Evolutionary conservation across 805 yeast species (phyloP), one percentile per base, ranked within the genome.

Genomic region (Jamesozyma piceae): DNA sequence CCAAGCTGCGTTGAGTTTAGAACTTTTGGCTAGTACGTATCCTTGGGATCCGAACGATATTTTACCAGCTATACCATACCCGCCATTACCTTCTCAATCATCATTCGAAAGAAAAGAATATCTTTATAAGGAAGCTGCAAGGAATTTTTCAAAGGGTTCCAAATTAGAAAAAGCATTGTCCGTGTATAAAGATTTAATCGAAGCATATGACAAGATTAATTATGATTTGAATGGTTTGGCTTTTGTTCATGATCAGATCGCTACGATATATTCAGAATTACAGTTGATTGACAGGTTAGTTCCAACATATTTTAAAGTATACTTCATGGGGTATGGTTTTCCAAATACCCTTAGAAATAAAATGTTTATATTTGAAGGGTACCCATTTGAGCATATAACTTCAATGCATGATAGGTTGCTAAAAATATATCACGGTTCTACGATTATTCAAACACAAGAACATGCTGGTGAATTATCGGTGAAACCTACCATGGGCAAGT

Each of bases 351-450:
- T 83, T 38, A 70, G 95, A 54, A 83, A 84, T 37, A 77, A 81
- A 54, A 79, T 78, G 46, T 87, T 81, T 58, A 82, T 87, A 41
- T 84, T 80, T 56, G 95, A 87, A 63, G 95, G 95, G 5, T 69
- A 77, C 41, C 87, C 95, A 26, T 87, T 83, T 65, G 96, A 87
- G 58, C 92, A 84, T 60, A 79, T 87, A 45, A 78, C 88, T 2
- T 79, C 90, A 3, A 82, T 87, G 58, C 87, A 82, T 53, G 84
- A 80, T 53, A 70, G 95, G 50, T 65, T 88, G 46, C 71, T 80
- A 51, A 75, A 78, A 54, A 62, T 83, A 37, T 83, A 85, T 60
- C 94, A 92, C 24, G 95, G 95, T 39, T 85, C 95, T 1, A 74
- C 80, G 43, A 75, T 86, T 41, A 67, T 86, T 29, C 66, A 78